Evolutionary conservation across 2,329 filamentous ascomycete species (phyloP).

Genomic region (Ascochyta pisi): DNA sequence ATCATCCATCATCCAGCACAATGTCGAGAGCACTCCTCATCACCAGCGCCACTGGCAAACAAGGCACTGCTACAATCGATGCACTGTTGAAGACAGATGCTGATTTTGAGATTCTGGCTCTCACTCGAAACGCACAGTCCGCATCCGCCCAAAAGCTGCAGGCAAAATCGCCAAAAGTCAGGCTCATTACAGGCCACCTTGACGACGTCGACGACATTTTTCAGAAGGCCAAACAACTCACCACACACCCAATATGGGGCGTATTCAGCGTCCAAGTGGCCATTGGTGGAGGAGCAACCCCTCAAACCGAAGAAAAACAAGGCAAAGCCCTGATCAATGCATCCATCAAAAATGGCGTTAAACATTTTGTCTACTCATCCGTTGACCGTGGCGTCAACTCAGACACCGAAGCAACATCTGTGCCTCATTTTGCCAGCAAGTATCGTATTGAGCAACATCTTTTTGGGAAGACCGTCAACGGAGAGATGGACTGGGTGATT

Average conservation of each 20-base stretch:
- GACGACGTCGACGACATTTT: constrained; percentile 60
- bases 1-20: background rate
- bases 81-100: constrained; percentile 47
- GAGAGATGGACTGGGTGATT: constrained; percentile 63
- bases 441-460: constrained; percentile 67
- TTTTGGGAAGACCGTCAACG: constrained; percentile 41
- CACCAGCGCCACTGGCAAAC: constrained; percentile 55
- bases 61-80: constrained; percentile 52
- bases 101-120: constrained; percentile 60
- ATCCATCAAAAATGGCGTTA: constrained; percentile 38
- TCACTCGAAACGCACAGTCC: constrained; percentile 62
- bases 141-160: constrained; percentile 57
- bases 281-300: constrained; percentile 13
- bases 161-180: constrained; percentile 56
- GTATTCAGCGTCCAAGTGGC: constrained; percentile 42
- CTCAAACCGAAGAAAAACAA: constrained; percentile 41
- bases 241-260: constrained; percentile 38
- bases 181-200: constrained; percentile 62
- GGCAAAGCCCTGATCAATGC: constrained; percentile 49
- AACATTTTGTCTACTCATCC: constrained; percentile 49
- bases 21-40: constrained; percentile 42
- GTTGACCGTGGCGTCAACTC: constrained; percentile 51
- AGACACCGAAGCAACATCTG: constrained; percentile 58
- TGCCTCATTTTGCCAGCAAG: constrained; percentile 69
- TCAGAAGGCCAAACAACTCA: constrained; percentile 48